These are phyloP conservation scores for Aureobasidium sp. DNA, from an alignment of 2,329 filamentous ascomycete species.

Conservation along the genomic window DNA sequence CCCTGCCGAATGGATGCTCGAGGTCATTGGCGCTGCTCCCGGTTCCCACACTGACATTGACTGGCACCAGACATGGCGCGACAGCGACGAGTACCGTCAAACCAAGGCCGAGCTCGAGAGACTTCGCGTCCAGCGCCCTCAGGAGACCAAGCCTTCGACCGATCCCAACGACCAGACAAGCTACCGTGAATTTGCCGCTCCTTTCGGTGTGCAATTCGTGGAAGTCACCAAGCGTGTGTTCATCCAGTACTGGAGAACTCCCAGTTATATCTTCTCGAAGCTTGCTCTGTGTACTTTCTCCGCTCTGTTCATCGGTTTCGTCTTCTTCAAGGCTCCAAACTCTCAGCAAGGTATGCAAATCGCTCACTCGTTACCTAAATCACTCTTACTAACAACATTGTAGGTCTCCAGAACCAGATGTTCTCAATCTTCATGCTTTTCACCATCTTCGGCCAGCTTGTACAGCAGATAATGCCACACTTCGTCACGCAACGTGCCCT, in stretches of 20 bases:
- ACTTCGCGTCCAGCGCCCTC: slow-evolving; percentile 36
- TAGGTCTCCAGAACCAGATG: too few species aligned
- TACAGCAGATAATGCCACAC: slow-evolving; percentile 74
- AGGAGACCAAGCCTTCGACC: slow-evolving; percentile 25
- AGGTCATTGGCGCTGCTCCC: slow-evolving; percentile 48
- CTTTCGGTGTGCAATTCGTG: slow-evolving; percentile 60
- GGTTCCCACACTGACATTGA: slow-evolving; percentile 44
- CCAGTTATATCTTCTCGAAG: slow-evolving; percentile 85
- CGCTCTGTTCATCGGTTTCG: slow-evolving; percentile 70
- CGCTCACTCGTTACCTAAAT: too few species aligned
- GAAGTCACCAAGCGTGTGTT: slow-evolving; percentile 70
- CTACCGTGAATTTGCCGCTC: slow-evolving; percentile 71
- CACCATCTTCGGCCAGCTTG: slow-evolving; percentile 73
- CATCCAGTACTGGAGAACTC: slow-evolving; percentile 87
- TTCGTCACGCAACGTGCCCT: slow-evolving; percentile 75
- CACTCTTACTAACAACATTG: too few species aligned
- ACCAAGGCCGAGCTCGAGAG: slow-evolving; percentile 41
- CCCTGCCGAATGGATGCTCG: slow-evolving; percentile 74
- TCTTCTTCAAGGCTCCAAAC: slow-evolving; percentile 66
- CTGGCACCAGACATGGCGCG: slow-evolving; percentile 44
- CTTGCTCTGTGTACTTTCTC: slow-evolving; percentile 56
- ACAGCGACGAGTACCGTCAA: slow-evolving; percentile 33
- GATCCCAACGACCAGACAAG: slow-evolving; percentile 28
- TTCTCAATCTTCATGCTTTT: slow-evolving; percentile 66
- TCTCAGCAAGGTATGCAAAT: slow-evolving; percentile 47